A percentile compares a stretch with the other conserved stretches of the same genome.
These are phyloP conservation scores for Gaertneriomyces semiglobifer DNA, from an alignment of 192 early-diverging fungal genomes.

Conservation along the genomic window DNA sequence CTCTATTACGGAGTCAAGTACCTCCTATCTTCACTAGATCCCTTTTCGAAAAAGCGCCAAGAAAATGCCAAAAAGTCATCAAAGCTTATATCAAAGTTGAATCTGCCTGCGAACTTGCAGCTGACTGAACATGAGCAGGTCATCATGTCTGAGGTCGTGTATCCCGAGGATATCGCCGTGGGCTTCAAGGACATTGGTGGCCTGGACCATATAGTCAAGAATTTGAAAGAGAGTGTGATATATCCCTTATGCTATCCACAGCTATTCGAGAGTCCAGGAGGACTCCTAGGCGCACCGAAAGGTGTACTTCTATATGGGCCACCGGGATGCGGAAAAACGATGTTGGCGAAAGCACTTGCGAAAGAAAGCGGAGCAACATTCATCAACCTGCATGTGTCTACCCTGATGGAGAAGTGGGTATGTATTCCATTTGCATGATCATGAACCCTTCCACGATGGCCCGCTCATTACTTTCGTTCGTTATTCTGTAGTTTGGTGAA, in stretches of 20 bases:
- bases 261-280: constrained; percentile 79
- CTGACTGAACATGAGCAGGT: constrained; percentile 90
- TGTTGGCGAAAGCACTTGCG: constrained; percentile 97
- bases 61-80: too few species aligned
- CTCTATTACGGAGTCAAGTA: constrained; percentile 78
- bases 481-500: constrained; percentile 70
- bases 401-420: constrained; percentile 90
- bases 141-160: constrained; percentile 91
- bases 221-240: constrained; percentile 92
- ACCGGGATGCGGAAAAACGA: constrained; percentile 96
- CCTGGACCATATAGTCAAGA: constrained; percentile 86
- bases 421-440: constrained; percentile 12
- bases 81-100: too few species aligned
- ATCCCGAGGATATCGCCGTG: constrained; percentile 85
- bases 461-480: background rate
- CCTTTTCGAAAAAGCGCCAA: constrained; percentile 57
- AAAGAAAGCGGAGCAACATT: constrained; percentile 96
- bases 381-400: constrained; percentile 95
- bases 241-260: constrained; percentile 91
- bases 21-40: constrained; percentile 71
- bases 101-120: constrained; percentile 51
- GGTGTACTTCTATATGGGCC: constrained; percentile 95
- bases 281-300: constrained; percentile 87
- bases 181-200: constrained; percentile 90
- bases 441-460: background rate